These are phyloP conservation scores for Backusella australiensis DNA, from an alignment of 192 early-diverging fungal genomes.

Conservation along the genomic window DNA sequence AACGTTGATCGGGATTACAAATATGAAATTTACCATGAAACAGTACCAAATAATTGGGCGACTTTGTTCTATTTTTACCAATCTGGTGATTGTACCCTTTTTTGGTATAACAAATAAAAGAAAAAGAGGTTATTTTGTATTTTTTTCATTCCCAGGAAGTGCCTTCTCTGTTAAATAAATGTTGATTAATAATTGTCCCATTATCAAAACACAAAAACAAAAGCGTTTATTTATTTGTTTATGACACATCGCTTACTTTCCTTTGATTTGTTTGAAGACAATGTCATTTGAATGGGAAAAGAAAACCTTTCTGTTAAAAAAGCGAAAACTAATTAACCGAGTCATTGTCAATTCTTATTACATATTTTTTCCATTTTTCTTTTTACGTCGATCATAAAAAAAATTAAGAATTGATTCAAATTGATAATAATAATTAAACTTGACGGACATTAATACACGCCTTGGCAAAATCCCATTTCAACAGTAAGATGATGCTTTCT, in stretches of 20 bases:
- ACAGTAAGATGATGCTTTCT: neutral
- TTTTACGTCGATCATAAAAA: neutral
- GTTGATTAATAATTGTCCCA: neutral
- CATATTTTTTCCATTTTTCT: constrained; percentile 1
- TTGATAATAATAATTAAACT: neutral
- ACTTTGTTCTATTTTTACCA: neutral
- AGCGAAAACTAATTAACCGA: neutral
- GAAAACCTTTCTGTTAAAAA: neutral
- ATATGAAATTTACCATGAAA: neutral
- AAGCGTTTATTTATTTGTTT: neutral
- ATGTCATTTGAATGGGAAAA: neutral
- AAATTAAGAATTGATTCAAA: neutral
- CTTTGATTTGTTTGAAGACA: neutral
- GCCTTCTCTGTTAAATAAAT: neutral
- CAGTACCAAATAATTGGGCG: neutral
- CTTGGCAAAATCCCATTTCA: neutral
- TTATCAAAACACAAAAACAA: neutral
- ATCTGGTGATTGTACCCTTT: neutral
- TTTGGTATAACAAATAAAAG: neutral
- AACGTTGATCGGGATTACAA: neutral
- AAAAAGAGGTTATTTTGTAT: neutral
- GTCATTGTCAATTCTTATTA: neutral
- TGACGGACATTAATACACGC: neutral
- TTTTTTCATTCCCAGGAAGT: neutral
- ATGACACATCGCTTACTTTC: neutral